Base-by-base conservation (phyloP, 805 yeast genomes). In the Torulaspora indica region DNA sequence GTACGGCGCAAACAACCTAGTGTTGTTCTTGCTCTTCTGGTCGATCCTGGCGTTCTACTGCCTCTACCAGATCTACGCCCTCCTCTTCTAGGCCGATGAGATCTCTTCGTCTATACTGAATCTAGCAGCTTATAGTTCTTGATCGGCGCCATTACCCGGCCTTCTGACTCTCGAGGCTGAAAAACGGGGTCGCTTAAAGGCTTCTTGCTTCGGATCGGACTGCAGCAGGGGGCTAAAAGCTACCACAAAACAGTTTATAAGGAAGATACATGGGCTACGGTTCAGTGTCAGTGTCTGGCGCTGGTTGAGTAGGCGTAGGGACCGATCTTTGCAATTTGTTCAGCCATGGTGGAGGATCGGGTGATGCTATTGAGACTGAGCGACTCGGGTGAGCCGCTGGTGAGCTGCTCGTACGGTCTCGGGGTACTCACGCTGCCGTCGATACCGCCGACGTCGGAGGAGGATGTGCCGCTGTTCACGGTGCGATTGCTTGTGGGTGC, bases 401-500 rank as follows among this genome's bases (percentile, higher is more conserved):
- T 61, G 2, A 54, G 59, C 37, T 50, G 57, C 23, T 56, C 63
- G 1, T 55, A 60, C 24, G 64, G 65, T 5, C 58, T 63, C 18
- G 74, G 74, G 24, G 73, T 70, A 3, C 45, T 67, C 17, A 68
- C 70, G 22, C 49, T 70, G 6, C 74, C 74, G 0, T 61, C 71
- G 0, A 45, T 66, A 10, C 73, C 73, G 1, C 45, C 58, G 12
- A 74, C 77, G 0, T 48, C 55, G 1, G 50, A 51, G 25, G 64
- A 63, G 45, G 54, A 52, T 8, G 77, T 75, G 3, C 69, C 71
- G 3, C 55, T 79, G 25, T 77, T 62, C 54, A 67, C 65, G 6
- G 68, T 91, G 40, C 72, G 80, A 35, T 70, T 91, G 47, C 75
- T 76, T 43, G 67, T 91, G 46, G 78, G 82, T 29, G 93, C 96